Evolutionary conservation across 208 protist genomes (phyloP).

Genomic region (Borovskyia barvae): DNA sequence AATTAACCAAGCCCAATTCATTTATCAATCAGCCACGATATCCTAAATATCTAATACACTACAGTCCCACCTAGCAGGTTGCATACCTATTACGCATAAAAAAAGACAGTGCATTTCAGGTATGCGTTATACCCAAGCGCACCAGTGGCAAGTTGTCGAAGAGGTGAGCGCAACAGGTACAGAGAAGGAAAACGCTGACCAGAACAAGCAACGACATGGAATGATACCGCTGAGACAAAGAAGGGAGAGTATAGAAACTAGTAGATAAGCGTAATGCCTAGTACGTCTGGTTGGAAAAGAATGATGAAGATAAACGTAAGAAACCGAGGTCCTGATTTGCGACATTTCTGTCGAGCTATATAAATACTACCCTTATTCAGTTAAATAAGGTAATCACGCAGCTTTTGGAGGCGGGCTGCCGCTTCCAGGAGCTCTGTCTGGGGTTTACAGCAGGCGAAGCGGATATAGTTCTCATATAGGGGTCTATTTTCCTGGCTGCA

Average conservation of each 20-base stretch:
- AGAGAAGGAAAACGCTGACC: background rate
- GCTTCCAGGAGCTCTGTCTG: conserved; percentile 53
- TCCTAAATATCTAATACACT: too few relatives aligned
- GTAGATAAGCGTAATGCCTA: too few relatives aligned
- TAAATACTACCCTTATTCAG: too few relatives aligned
- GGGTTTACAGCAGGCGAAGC: conserved; percentile 90
- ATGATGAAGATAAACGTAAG: background rate
- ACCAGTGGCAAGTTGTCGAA: too few relatives aligned
- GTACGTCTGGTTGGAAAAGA: conserved; percentile 4
- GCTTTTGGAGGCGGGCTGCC: conserved; percentile 46
- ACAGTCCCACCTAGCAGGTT: too few relatives aligned
- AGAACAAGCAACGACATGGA: background rate
- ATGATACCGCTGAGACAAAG: background rate
- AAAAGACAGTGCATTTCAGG: conserved; percentile 5
- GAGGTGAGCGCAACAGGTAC: too few relatives aligned
- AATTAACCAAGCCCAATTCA: too few relatives aligned
- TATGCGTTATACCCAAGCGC: too few relatives aligned
- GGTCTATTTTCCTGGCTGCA: conserved; percentile 45
- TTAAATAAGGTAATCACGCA: conserved; percentile 37
- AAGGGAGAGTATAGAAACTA: conserved; percentile 8
- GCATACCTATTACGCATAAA: background rate
- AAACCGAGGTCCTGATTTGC: too few relatives aligned
- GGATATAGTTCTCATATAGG: conserved; percentile 66
- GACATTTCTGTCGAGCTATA: too few relatives aligned
- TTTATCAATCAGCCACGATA: too few relatives aligned